These are phyloP conservation scores for Phlegmacium glaucopus DNA, from an alignment of 768 basidiomycete species.

Conservation along the genomic window DNA sequence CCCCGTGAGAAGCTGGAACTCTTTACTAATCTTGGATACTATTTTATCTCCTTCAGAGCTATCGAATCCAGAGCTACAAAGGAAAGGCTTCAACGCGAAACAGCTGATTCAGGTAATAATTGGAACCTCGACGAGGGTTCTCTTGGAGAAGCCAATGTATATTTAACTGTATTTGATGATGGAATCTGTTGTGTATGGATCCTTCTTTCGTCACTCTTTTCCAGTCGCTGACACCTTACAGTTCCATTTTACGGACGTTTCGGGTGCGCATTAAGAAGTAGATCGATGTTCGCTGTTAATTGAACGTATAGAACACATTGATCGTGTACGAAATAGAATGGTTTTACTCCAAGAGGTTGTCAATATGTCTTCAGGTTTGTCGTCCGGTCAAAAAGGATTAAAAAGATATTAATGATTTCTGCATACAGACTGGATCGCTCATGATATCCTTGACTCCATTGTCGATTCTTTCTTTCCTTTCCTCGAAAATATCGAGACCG, in stretches of 20 bases:
- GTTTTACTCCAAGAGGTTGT: slow-evolving; percentile 56
- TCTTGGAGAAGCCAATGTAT: slow-evolving; percentile 80
- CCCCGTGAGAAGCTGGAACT: slow-evolving; percentile 89
- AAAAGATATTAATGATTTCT: slow-evolving; percentile 1
- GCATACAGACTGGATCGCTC: slow-evolving; percentile 84
- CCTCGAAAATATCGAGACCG: slow-evolving; percentile 74
- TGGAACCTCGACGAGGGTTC: slow-evolving; percentile 35
- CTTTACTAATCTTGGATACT: slow-evolving; percentile 87
- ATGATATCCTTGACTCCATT: slow-evolving; percentile 88
- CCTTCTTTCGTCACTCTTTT: slow-evolving; percentile 17
- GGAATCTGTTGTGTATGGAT: slow-evolving; percentile 73
- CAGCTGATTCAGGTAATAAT: slow-evolving; percentile 19
- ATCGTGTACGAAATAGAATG: slow-evolving; percentile 71
- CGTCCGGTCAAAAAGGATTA: background rate
- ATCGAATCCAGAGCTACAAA: slow-evolving; percentile 56
- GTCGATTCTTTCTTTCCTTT: slow-evolving; percentile 93
- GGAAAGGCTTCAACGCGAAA: slow-evolving; percentile 33
- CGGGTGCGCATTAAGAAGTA: slow-evolving; percentile 33
- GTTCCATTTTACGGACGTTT: slow-evolving; percentile 92
- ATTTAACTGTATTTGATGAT: slow-evolving; percentile 84
- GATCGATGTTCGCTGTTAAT: background rate
- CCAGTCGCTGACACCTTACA: slow-evolving; percentile 23
- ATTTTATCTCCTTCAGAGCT: slow-evolving; percentile 85
- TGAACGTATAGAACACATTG: slow-evolving; percentile 64
- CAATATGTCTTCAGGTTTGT: slow-evolving; percentile 70